Evolutionary conservation across 106 monocot species (phyloP), one percentile per base, ranked within the genome.

Genomic region (Dioscorea alata): DNA sequence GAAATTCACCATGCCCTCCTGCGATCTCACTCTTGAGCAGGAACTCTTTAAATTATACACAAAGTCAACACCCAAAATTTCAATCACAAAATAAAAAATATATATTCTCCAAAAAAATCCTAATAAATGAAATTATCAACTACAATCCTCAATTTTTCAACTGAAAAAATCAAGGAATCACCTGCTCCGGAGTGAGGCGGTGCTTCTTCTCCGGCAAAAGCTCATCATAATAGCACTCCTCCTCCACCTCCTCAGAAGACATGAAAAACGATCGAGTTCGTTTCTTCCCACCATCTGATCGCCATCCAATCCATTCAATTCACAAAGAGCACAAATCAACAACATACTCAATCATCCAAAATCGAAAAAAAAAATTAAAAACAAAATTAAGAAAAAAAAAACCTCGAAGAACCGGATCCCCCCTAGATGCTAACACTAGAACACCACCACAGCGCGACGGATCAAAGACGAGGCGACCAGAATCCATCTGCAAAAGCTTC

Each of bases 131-230:
- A 60, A 25, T n/a, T 8, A 60, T 60, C 23, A 25, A 60, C 23
- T 10, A 60, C 9, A 25, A 60, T 10, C 20, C 18, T 60, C 25
- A 25, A 60, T 22, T 60, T 60, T 16, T 21, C 25, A 1, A 25
- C 25, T 15, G 60, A 23, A 19, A 19, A 25, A 25, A 60, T 25
- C 60, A 21, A 60, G 13, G 18, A 8, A 53, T 35, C 14, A 80
- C 80, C 70, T 80, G 80, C 49, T 80, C 74, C 0, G 69, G 69
- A 18, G 74, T 80, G 65, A 80, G 80, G 64, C 80, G 80, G 57
- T 70, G 74, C 65, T 80, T 80, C 71, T 80, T 80, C 70, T 80
- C 80, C 35, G 69, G 80, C 59, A 70, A 58, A 59, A 70, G 70
- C 52, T 80, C 74, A 16, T 80, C 74, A 33, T 80, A 74, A 70